Conservation (phyloP, 371 early-diverging fungal species). For the Mortierella sp. region DNA sequence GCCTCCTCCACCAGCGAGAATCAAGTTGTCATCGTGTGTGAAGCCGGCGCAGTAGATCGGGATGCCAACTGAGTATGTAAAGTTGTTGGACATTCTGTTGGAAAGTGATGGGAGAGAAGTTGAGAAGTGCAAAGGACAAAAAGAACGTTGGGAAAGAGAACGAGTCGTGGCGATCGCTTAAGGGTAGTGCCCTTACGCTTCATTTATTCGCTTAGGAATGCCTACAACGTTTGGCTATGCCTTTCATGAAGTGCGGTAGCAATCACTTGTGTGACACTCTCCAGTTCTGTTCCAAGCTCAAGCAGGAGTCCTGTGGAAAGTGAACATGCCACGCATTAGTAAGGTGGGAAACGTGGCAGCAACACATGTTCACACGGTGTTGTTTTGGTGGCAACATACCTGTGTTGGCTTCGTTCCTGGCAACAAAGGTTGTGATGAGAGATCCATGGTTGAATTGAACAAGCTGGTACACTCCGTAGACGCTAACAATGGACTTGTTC, state of each 20-base stretch:
- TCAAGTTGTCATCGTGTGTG: constrained; percentile 63
- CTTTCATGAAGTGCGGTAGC: constrained; percentile 52
- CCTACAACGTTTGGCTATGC: constrained; percentile 41
- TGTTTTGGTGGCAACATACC: too few relatives aligned
- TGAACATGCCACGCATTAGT: neutral
- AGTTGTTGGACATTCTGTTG: constrained; percentile 25
- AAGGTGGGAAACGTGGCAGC: neutral
- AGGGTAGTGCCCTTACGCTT: neutral
- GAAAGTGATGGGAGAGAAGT: neutral
- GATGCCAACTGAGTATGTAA: constrained; percentile 59
- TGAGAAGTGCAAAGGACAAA: neutral
- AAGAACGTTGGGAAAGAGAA: constrained; percentile 1
- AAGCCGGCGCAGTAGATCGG: constrained; percentile 75
- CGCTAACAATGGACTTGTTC: constrained; percentile 69
- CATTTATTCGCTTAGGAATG: too few relatives aligned
- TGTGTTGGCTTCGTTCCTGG: constrained; percentile 65
- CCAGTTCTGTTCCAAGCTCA: constrained; percentile 54
- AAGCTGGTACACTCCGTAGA: constrained; percentile 68
- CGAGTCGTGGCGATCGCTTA: neutral
- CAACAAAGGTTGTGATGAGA: constrained; percentile 67
- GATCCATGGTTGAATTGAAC: constrained; percentile 70
- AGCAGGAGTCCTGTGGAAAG: constrained; percentile 42
- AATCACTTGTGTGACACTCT: constrained; percentile 54
- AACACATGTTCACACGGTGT: too few relatives aligned
- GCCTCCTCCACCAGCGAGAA: constrained; percentile 81